Evolutionary conservation across 176 grass and related monocot genomes (phyloP).

Genomic region (Saccharum officinarum): DNA sequence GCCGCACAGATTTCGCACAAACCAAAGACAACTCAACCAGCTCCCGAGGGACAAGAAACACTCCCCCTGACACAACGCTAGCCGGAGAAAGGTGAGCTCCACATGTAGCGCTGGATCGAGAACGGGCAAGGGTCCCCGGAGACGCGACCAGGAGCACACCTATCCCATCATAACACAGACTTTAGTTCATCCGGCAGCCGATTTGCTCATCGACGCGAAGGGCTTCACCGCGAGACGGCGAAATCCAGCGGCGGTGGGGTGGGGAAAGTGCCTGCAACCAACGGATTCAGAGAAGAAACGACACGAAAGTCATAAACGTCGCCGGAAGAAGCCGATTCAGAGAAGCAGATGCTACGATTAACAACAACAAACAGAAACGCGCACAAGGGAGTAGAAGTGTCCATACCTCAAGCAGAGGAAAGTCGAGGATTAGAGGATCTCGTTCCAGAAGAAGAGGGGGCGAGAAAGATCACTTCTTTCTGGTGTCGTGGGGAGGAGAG

Average conservation of each 20-base stretch:
- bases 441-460: too few relatives aligned
- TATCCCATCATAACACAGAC: constrained; percentile 21
- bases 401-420: constrained; percentile 17
- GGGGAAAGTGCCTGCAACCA: constrained; percentile 35
- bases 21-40: neutral
- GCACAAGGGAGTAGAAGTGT: neutral
- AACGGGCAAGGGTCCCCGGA: neutral
- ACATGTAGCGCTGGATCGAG: constrained; percentile 18
- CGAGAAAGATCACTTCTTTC: constrained; percentile 3
- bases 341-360: constrained; percentile 9
- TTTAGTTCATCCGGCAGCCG: constrained; percentile 22
- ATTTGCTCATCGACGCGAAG: neutral
- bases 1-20: neutral
- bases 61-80: constrained; percentile 8
- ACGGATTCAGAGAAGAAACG: constrained; percentile 12
- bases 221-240: neutral
- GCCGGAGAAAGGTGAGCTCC: constrained; percentile 21
- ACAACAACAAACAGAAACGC: neutral
- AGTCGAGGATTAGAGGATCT: too few relatives aligned
- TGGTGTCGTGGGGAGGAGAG: neutral
- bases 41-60: constrained; percentile 23
- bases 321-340: neutral
- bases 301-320: neutral
- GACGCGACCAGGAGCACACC: constrained; percentile 5
- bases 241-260: neutral